phyloP scores from a whole-genome alignment of 352 stramenopile genomes.

The Pythium diclinum region DNA sequence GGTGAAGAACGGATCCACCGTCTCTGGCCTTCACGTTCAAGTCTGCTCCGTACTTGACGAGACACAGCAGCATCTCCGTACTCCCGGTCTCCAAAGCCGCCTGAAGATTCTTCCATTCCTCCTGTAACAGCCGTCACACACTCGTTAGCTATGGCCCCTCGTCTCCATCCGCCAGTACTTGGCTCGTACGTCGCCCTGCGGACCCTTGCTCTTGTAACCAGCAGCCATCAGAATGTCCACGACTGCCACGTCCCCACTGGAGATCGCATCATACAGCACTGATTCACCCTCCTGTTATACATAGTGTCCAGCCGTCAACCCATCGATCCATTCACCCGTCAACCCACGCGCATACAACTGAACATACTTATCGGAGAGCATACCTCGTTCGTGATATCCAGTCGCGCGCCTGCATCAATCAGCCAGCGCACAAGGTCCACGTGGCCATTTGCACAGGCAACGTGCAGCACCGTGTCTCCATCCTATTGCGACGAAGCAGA shows the following conservation, averaged over 20 bases:
- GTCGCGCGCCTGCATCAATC: too few relatives aligned
- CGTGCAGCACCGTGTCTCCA: not conserved
- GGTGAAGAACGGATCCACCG: not conserved
- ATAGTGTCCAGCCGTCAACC: too few relatives aligned
- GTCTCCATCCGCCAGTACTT: too few relatives aligned
- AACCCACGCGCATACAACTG: too few relatives aligned
- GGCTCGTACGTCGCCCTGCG: too few relatives aligned
- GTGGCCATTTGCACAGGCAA: too few relatives aligned
- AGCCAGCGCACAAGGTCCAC: too few relatives aligned
- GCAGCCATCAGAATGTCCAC: not conserved
- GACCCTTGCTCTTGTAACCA: not conserved
- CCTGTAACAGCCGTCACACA: not conserved
- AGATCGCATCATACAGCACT: not conserved
- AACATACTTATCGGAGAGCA: too few relatives aligned
- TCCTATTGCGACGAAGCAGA: not conserved
- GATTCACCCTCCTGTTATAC: too few relatives aligned
- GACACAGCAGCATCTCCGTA: not conserved
- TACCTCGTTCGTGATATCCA: too few relatives aligned
- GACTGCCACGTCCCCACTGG: not conserved
- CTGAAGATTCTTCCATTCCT: not conserved
- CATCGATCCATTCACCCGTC: too few relatives aligned
- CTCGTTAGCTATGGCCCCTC: too few relatives aligned
- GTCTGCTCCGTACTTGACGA: not conserved
- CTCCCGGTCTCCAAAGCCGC: not conserved
- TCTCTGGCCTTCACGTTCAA: not conserved